Evolutionary conservation across 2,329 filamentous ascomycete genomes (phyloP), one percentile per base, ranked within the genome.

Genomic region (Colletotrichum horii): DNA sequence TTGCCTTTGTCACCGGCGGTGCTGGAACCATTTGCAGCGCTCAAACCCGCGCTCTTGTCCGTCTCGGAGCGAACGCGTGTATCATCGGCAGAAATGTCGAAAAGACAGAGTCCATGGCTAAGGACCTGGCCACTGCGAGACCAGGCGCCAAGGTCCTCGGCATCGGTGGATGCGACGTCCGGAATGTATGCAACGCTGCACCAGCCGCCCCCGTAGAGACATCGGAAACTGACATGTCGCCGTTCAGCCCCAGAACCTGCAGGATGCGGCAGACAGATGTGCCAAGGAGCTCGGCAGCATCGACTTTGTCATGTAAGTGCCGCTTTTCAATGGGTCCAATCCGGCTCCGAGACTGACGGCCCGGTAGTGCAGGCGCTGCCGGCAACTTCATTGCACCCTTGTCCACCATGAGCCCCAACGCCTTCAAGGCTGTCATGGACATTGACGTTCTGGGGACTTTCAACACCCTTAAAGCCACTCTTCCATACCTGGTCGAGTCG

Each of bases 371-470:
- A 24, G 97, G 97, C 66, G 97, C 97, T 16, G 97, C 97, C 22
- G 97, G 97, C 75, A 99, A 99, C 85, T 99, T 98, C 84, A 89
- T 99, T 26, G 94, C 95, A 1, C 94, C 96, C 6, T 93, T 98
- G 76, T 91, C 93, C 55, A 93, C 93, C 77, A 91, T 98, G 66
- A 95, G 92, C 55, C 86, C 94, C 74, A 98, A 98, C 82, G 97
- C 95, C 5, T 98, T 99, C 92, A 97, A 96, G 84, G 90, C 95
- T 0, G 97, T 99, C 78, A 96, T 98, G 80, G 97, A 98, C 77
- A 99, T 99, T 81, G 97, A 98, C 83, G 94, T 98, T 4, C 85
- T 98, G 43, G 97, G 97, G 36, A 97, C 95, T 19, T 99, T 94
- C 87, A 98, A 98, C 87, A 98, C 96, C 4, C 89, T 98, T 81